Percentiles rank a stretch among this genome's conserved stretches.
These are phyloP conservation scores for Erodium trifolium DNA, from an alignment of 441 rosid species.

Conservation along the genomic window DNA sequence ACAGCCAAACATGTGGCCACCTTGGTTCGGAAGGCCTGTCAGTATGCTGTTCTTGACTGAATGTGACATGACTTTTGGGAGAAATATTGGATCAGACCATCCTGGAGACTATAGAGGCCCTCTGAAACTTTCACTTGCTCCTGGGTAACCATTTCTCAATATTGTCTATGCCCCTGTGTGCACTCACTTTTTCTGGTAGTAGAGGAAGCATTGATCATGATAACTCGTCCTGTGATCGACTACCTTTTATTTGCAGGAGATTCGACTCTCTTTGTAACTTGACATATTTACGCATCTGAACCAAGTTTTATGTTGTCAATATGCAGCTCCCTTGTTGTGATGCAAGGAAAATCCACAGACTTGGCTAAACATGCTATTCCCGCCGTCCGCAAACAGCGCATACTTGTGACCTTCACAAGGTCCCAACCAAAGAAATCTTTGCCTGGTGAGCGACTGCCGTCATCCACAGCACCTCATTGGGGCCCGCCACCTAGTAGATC, in stretches of 20 bases:
- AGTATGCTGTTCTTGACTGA: constrained; percentile 62
- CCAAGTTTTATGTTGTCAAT: constrained; percentile 4
- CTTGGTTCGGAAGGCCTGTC: constrained; percentile 75
- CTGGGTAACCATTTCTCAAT: constrained; percentile 47
- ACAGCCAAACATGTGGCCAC: constrained; percentile 63
- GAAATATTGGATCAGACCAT: constrained; percentile 42
- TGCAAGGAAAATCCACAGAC: constrained; percentile 75
- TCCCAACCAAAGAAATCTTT: constrained; percentile 43
- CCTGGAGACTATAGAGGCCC: constrained; percentile 79
- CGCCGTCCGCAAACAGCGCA: constrained; percentile 53
- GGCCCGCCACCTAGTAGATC: constrained; percentile 19
- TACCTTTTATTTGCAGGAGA: too few relatives aligned
- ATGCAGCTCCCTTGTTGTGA: constrained; percentile 58
- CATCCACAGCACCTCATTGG: constrained; percentile 41
- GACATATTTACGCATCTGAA: not conserved
- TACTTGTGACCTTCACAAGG: constrained; percentile 67
- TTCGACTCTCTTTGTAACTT: too few relatives aligned
- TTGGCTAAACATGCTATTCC: constrained; percentile 73
- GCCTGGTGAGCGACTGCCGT: constrained; percentile 24
- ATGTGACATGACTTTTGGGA: constrained; percentile 75
- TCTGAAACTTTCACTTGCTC: constrained; percentile 62
- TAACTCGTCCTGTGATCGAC: not conserved
- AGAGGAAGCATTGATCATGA: too few relatives aligned
- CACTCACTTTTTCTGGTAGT: too few relatives aligned
- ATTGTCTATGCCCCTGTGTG: too few relatives aligned